Base-by-base conservation (phyloP, 306 rosid species). In the Trifolium dubium region DNA sequence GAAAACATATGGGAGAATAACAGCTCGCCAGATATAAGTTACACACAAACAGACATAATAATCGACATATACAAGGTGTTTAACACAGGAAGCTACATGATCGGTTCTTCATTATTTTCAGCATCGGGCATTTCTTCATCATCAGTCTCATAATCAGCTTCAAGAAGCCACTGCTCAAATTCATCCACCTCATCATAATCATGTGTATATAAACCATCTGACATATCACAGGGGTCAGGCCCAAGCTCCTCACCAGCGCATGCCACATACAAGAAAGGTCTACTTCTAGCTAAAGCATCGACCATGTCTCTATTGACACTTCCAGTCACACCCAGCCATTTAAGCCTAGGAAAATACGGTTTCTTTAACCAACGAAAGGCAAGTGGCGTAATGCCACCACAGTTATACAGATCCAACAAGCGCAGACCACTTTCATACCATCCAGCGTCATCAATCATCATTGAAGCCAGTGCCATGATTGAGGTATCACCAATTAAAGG, bases 301-400 rank as follows among this genome's bases (percentile, higher is more conserved):
- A 94, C 96, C 69, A 85, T 80, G 32, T 94, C 94, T 79, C 88
- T 87, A 28, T 91, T 92, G 10, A 88, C 90, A 78, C 81, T 80
- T 62, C 98, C 98, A 0, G 90, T 88, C 82, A 94, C 92, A 62
- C 98, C 98, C 88, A 94, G 71, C 91, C 95, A 89, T 78, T 88
- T 88, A 69, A 94, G 81, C 89, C 94, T 94, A 5, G 98, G 98
- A 79, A 94, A 94, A 82, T 94, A 91, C 0, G 97, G 98, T 46
- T 72, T 94, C 88, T 94, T 94, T 76, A 94, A 79, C 98, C 96
- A 91, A 19, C 88, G 85, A 79, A 88, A 94, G 12, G 97, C 76
- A 64, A 87, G 90, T 37, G 60, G 85, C 3, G 97, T 94, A 65
- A 94, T 86, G 79, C 98, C 95, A 51, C 96, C 97, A 13, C 97